These are phyloP conservation scores for Urochloa ruziziensis DNA, from an alignment of 176 grass and related monocot genomes.

Conservation along the genomic window DNA sequence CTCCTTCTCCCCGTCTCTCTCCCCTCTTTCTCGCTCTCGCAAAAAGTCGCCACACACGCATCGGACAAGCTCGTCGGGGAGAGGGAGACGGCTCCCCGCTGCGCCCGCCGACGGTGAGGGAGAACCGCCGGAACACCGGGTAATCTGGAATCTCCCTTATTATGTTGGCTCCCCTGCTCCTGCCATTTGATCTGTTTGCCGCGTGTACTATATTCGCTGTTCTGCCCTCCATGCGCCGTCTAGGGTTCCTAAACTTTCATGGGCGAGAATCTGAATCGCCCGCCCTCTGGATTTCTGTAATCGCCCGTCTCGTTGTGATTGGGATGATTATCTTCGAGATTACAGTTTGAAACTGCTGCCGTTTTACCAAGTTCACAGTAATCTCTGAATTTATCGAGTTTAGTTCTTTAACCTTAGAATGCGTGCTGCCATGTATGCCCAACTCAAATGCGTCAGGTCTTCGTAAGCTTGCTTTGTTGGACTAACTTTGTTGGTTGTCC, in stretches of 20 bases:
- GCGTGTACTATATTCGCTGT: background rate
- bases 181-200: background rate
- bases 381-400: background rate
- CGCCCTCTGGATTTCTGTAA: background rate
- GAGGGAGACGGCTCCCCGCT: no score
- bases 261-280: background rate
- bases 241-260: background rate
- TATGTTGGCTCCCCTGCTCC: background rate
- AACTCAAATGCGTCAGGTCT: no score
- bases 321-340: background rate
- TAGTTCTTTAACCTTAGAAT: background rate
- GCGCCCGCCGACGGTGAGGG: background rate
- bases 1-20: background rate
- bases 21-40: background rate
- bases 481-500: constrained; percentile 3
- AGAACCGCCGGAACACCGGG: background rate
- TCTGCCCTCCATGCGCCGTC: background rate
- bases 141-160: background rate
- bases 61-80: background rate
- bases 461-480: background rate
- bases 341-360: no score
- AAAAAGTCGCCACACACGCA: background rate
- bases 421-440: background rate
- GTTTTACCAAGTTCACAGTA: background rate
- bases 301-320: background rate